Evolutionary conservation across 495 filamentous ascomycete genomes (phyloP), one percentile per base, ranked within the genome.

Genomic region (Friedmanniomyces endolithicus): DNA sequence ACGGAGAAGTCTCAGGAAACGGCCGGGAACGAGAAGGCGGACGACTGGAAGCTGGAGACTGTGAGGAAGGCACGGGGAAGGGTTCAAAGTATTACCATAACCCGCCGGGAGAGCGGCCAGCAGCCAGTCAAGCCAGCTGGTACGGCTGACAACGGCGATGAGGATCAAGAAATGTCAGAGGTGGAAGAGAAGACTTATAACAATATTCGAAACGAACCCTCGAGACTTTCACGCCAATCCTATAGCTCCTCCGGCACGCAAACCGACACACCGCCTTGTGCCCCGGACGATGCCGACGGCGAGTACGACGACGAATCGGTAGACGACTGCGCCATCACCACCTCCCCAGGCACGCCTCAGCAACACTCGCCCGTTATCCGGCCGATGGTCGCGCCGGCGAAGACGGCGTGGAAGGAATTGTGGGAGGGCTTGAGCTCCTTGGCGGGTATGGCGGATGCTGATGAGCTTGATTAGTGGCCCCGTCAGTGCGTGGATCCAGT

Each of bases 371-470:
- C 48, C 29, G 48, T 50, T 8, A 23, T 50, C 22, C 45, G 27
- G 23, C 16, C 43, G 23, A 39, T 16, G 45, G 31, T 19, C 39
- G 4, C 40, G 0, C 16, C 9, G 19, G 22, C 33, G 1, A 65
- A 62, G 58, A 64, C 54, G 19, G 57, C 63, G 3, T 59, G 58
- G 58, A 50, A 57, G 35, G 61, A 65, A 34, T 31, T 65, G 6
- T 64, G 61, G 58, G 54, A 61, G 19, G 50, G 58, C 4, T 34
- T 64, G 52, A 43, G 37, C 7, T 44, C 34, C 4, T 46, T 65
- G 17, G 63, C 61, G 23, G 63, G 63, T 19, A 56, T 65, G 52
- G 56, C 20, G 16, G 56, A 54, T 43, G 48, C 14, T 22, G 41
- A 46, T n/a, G 41, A 47, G 22, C 17, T 34, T 17, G 53, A 19